Base-by-base conservation (phyloP, 1,284 basidiomycete species). In the Gomphus sp. region DNA sequence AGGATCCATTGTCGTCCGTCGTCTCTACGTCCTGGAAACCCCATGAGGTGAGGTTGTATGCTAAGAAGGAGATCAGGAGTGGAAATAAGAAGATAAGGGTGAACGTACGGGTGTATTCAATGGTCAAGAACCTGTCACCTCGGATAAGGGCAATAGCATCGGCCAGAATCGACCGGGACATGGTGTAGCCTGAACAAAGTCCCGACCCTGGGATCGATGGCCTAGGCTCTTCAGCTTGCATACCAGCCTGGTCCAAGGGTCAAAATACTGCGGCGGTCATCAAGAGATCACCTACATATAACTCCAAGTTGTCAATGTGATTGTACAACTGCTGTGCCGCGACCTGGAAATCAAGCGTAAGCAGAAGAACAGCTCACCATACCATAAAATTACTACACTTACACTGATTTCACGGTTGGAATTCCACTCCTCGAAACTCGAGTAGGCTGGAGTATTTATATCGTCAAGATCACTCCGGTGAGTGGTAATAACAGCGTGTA, bases 131-230 rank as follows among this genome's bases (percentile, higher is more conserved):
- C n/a, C 86, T 79, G 67, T 93, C 89, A 9, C 90, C 58, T 82
- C 91, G 85, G 50, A 88, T 90, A 55, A 93, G 80, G 5, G 89
- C 87, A 41, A 92, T 85, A 6, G 92, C 92, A 67, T 94, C 91
- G 12, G 86, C 79, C 16, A 94, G 75, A 64, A 94, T 94, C 22
- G 89, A 87, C 39, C 92, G 82, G 64, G 86, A 88, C 67, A 92
- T 84, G 10, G 93, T 94, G 71, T 89, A 93, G 11, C 85, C 87
- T n/a, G 90, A 89, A 69, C 89, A 91, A 3, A 91, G 69, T 11
- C 92, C 92, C 8, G 88, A 86, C n/a, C 89, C 89, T 8, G 83
- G 80, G 47, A 81, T 79, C 18, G 83, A 80, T 12, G 71, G 67
- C 67, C 93, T 93, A 10, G 84, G 67, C 68, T 91, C 78, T 68